These are phyloP conservation scores for Colletotrichum acutatum DNA, from an alignment of 2,329 filamentous ascomycete genomes.

Conservation along the genomic window DNA sequence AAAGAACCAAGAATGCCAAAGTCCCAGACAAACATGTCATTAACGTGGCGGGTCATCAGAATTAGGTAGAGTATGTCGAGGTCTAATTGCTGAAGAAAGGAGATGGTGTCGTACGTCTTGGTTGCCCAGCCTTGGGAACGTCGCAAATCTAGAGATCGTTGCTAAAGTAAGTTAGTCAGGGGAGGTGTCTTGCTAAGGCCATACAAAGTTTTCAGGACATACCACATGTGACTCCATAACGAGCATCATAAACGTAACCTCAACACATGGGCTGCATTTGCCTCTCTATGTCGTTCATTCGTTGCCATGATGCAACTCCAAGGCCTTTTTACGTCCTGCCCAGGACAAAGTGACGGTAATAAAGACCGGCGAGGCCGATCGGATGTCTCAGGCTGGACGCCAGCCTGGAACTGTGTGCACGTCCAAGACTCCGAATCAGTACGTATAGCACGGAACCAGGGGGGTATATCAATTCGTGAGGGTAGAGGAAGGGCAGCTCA, in stretches of 20 bases:
- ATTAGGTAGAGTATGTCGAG: neutral
- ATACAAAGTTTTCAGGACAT: neutral
- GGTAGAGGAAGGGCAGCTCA: neutral
- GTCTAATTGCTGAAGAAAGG: slow-evolving; percentile 10
- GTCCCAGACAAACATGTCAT: slow-evolving; percentile 1
- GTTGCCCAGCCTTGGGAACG: slow-evolving; percentile 10
- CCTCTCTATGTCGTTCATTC: slow-evolving; percentile 13
- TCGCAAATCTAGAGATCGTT: slow-evolving; percentile 21
- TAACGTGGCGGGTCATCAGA: slow-evolving; percentile 13
- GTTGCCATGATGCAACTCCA: slow-evolving; percentile 13
- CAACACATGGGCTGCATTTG: neutral
- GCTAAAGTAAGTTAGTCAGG: neutral
- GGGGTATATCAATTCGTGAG: neutral
- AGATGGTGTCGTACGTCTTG: slow-evolving; percentile 14
- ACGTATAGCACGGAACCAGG: neutral
- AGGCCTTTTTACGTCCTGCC: slow-evolving; percentile 49
- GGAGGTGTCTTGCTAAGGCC: neutral
- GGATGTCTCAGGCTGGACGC: neutral
- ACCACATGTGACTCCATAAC: slow-evolving; percentile 18
- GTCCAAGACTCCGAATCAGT: neutral
- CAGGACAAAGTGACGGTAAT: slow-evolving; percentile 41
- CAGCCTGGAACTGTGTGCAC: neutral
- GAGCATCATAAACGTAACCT: slow-evolving; percentile 5
- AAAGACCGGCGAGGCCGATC: neutral
- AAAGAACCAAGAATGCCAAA: slow-evolving; percentile 3